These are phyloP conservation scores for Ceratobasidium sp. DNA, from an alignment of 1,284 basidiomycete species.

Conservation along the genomic window DNA sequence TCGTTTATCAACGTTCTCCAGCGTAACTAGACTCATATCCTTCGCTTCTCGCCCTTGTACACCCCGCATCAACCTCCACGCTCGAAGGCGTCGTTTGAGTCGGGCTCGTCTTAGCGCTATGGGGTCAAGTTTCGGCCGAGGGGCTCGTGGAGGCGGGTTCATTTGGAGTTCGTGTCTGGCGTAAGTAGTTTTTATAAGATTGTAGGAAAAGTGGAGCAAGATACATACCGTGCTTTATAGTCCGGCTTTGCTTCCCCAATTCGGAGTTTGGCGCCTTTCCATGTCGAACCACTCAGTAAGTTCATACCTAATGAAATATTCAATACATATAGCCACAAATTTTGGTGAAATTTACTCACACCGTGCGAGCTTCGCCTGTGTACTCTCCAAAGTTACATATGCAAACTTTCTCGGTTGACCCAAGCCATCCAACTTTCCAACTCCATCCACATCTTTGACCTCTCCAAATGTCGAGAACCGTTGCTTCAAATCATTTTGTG, in stretches of 20 bases:
- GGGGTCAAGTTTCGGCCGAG: slow-evolving; percentile 24
- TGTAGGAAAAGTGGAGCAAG: neutral
- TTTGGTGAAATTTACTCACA: slow-evolving; percentile 64
- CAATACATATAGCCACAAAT: neutral
- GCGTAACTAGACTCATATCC: slow-evolving; percentile 74
- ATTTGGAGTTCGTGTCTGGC: slow-evolving; percentile 29
- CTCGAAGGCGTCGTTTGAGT: slow-evolving; percentile 23
- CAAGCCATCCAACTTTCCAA: slow-evolving; percentile 72
- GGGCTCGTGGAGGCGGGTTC: slow-evolving; percentile 13
- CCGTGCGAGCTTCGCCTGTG: slow-evolving; percentile 68
- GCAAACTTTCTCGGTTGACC: slow-evolving; percentile 77
- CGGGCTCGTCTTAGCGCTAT: slow-evolving; percentile 29
- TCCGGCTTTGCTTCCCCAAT: slow-evolving; percentile 83
- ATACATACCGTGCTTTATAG: slow-evolving; percentile 69
- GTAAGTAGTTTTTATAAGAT: slow-evolving; percentile 9
- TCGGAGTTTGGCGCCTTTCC: slow-evolving; percentile 85
- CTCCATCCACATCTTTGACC: slow-evolving; percentile 75
- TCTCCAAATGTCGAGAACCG: slow-evolving; percentile 77
- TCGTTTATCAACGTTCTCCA: slow-evolving; percentile 64
- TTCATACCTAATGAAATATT: slow-evolving; percentile 69
- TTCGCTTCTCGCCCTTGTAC: slow-evolving; percentile 59
- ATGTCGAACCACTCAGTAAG: slow-evolving; percentile 78
- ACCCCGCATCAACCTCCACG: slow-evolving; percentile 15
- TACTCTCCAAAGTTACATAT: slow-evolving; percentile 77
- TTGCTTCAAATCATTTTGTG: slow-evolving; percentile 67